Base-by-base conservation (phyloP, 805 yeast species). In the Kluyveromyces wickerhamii region DNA sequence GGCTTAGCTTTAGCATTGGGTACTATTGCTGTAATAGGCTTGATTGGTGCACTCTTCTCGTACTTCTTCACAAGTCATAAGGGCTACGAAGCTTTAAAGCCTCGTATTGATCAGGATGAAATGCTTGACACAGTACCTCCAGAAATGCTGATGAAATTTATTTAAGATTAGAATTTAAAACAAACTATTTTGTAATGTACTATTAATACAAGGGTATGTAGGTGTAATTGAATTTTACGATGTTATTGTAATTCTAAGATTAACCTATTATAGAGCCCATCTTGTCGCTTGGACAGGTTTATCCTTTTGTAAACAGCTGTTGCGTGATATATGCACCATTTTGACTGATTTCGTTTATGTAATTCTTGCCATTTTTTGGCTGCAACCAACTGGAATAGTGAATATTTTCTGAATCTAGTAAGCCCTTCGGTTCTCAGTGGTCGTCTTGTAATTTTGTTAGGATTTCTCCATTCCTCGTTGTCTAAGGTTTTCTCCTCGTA, bases 331-430 rank as follows among this genome's bases (percentile, higher is more conserved):
- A 53, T 35, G 25, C 60, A 47, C 62, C 62, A 57, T 17, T 40
- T 32, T 2, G 53, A 55, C 28, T 52, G 59, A 18, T 47, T 42
- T 57, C 59, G 52, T 36, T 54, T 54, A 23, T 45, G 43, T 34
- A 52, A 53, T 38, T 62, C 59, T 11, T 68, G 67, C 81, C 95
- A 77, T 50, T 81, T 83, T 37, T 72, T 72, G 5, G 86, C 79
- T 0, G 95, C 78, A 18, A 87, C 52, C 18, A 87, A 52, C 44
- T 71, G 69, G 85, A 95, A 87, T 19, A 88, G 65, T 0, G 84
- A 74, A 1, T 87, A 74, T 51, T 86, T 86, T 36, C 96, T 68
- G 34, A 59, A 59, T 38, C 94, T 64, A 2, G 81, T 72, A 14
- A 74, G 54, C 0, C 89, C 78, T 23, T 69, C 52, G 0, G 66